Base-by-base conservation (phyloP, 495 filamentous ascomycete species). In the Aspergillus hancockii region DNA sequence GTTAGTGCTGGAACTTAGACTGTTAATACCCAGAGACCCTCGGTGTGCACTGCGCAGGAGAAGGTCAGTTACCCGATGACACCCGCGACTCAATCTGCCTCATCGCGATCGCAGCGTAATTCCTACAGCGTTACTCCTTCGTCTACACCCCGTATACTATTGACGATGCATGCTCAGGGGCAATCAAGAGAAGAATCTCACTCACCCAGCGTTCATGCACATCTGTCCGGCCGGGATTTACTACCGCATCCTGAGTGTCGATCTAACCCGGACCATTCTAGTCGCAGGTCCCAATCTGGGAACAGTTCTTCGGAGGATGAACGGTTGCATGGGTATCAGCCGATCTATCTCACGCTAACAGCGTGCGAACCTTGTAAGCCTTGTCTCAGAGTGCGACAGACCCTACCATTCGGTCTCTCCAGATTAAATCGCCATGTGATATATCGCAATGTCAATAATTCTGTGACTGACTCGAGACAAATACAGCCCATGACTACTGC, bases 331-430 rank as follows among this genome's bases (percentile, higher is more conserved):
- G 38, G 14, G 2, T 23, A 47, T 47, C 43, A 47, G 43, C 5
- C 43, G 43, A 47, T 23, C 43, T 3, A 47, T 23, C 38, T 41
- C 9, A 47, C 18, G 19, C 3, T 47, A 22, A 47, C 18, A 10
- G 10, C 19, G 3, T 23, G 8, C 6, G 41, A 45, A 19, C 41
- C 41, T 19, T 2, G 43, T 19, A 22, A 47, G 43, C 43, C 8
- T 47, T 14, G 43, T 47, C 43, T 47, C 43, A 47, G 19, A 47
- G 8, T 47, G 43, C 43, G 43, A 47, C 43, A 47, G 9, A 5
- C 19, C 43, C 18, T 8, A 47, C 43, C 1, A 8, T 41, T 14
- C 14, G 16, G 38, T 36, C 32, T 6, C 2, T 14, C 16, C 16
- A 41, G 2, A 16, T n/a, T 3, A 23, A n/a, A 47, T 47, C 3